These are phyloP conservation scores for Fusarium robinianum DNA, from an alignment of 2,329 filamentous ascomycete species.

Conservation along the genomic window DNA sequence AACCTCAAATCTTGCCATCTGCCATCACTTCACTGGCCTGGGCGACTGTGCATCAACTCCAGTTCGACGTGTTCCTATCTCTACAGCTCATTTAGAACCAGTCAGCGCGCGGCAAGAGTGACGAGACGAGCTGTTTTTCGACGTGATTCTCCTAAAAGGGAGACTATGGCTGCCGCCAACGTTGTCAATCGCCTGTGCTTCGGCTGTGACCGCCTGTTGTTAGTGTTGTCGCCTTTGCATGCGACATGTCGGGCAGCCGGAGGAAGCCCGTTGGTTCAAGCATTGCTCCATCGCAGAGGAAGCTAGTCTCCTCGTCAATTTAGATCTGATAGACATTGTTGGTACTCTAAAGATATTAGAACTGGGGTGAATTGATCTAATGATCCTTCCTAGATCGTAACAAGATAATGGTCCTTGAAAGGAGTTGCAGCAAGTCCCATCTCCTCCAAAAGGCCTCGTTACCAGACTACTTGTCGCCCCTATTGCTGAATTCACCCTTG, in stretches of 20 bases:
- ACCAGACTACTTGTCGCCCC: conserved; percentile 40
- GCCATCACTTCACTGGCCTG: no score
- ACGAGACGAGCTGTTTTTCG: no score
- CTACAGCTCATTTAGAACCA: no score
- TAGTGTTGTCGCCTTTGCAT: conserved; percentile 4
- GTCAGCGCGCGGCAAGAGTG: no score
- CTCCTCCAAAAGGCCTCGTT: conserved; percentile 29
- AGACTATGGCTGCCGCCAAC: no score
- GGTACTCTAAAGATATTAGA: no score
- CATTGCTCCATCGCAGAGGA: neutral
- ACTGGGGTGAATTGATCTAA: neutral
- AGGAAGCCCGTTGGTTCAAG: conserved; percentile 2
- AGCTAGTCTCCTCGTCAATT: conserved; percentile 1
- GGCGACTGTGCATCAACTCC: no score
- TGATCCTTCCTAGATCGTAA: conserved; percentile 18
- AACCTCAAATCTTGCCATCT: no score
- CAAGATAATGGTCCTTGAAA: conserved; percentile 39
- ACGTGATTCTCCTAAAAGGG: no score
- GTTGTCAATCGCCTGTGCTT: no score
- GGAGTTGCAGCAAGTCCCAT: conserved; percentile 28
- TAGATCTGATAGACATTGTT: no score
- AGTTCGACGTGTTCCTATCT: no score
- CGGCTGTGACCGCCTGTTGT: neutral
- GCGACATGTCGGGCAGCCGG: conserved; percentile 1
- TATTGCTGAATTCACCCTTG: conserved; percentile 30